Evolutionary conservation across 345 rosid genomes (phyloP), one percentile per base, ranked within the genome.

Genomic region (Garcia nutans): DNA sequence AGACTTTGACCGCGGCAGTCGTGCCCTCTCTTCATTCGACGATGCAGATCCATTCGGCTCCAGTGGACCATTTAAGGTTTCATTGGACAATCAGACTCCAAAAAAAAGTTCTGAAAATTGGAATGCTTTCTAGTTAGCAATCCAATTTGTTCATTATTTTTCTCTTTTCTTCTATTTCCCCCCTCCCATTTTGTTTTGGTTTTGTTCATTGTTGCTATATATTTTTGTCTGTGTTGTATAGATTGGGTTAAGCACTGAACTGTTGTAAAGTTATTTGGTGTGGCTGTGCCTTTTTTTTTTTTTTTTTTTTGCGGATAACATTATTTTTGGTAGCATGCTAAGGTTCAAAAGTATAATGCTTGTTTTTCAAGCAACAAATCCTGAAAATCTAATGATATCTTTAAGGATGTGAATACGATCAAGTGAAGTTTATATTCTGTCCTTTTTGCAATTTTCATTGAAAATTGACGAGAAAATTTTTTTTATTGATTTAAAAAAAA

Each of bases 1-100:
- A 52, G 82, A 80, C 63, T 75, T 65, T 9, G 70, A 79, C 57
- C 85, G 82, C 10, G 31, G 31, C 31, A 79, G 85, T 59, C 90
- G 83, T 45, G 86, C 83, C 44, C 90, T 85, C 87, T 78, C 86
- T 26, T 91, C 97, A 33, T 95, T 91, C 52, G 98, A 96, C 49
- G 98, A 96, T 59, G 73, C 87, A 12, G 98, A 96, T 67, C 96
- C 96, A 9, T 96, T 96, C 23, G 97, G 98, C 68, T 87, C 96
- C 66, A 82, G 90, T 10, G 97, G 90, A 63, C 96, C 98, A 9
- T 95, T 95, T 74, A 95, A 91, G 85, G 99, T 93, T 81, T 89
- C 97, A 44, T 82, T 90, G 0, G 92, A 86, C 33, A 80, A 78
- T 75, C 86, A 79, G 57, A 84, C 89, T 74, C 88, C 89, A 15